phyloP scores from a whole-genome alignment of 441 rosid species.

The Geranium incanum region DNA sequence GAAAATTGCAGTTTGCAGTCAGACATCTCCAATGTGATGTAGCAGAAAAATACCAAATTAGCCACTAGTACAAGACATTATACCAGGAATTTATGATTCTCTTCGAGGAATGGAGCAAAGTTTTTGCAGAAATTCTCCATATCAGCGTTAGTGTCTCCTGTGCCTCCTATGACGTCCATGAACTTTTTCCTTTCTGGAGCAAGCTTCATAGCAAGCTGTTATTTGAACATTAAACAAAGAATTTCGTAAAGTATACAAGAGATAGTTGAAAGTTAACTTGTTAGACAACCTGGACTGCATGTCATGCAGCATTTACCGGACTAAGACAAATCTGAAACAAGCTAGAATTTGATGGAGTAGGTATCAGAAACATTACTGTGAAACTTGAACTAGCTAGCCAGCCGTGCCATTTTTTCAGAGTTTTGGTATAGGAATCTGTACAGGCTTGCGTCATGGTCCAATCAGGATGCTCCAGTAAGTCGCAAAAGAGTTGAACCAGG shows the following conservation, averaged over 20 bases:
- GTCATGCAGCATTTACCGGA: not conserved
- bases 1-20: not conserved
- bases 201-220: conserved; percentile 82
- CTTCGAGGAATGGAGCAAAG: conserved; percentile 69
- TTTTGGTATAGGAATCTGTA: conserved; percentile 62
- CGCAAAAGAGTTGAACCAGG: conserved; percentile 68
- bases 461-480: conserved; percentile 65
- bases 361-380: conserved; percentile 36
- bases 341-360: not conserved
- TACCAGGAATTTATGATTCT: conserved; percentile 91
- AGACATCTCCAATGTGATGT: not conserved
- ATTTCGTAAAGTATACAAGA: too few species aligned
- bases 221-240: conserved; percentile 6
- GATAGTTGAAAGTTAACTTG: not conserved
- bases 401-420: conserved; percentile 79
- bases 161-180: conserved; percentile 73
- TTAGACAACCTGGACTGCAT: too few species aligned
- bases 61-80: conserved; percentile 11
- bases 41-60: too few species aligned
- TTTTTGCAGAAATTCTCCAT: conserved; percentile 73
- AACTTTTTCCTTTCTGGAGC: conserved; percentile 95
- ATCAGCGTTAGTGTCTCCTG: conserved; percentile 66
- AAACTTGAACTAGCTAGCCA: conserved; percentile 91
- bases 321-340: conserved; percentile 2
- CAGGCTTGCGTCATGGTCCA: conserved; percentile 88